Evolutionary conservation across 805 yeast species (phyloP), one percentile per base, ranked within the genome.

Genomic region (Saccharomycopsis oosterbeekiorum): DNA sequence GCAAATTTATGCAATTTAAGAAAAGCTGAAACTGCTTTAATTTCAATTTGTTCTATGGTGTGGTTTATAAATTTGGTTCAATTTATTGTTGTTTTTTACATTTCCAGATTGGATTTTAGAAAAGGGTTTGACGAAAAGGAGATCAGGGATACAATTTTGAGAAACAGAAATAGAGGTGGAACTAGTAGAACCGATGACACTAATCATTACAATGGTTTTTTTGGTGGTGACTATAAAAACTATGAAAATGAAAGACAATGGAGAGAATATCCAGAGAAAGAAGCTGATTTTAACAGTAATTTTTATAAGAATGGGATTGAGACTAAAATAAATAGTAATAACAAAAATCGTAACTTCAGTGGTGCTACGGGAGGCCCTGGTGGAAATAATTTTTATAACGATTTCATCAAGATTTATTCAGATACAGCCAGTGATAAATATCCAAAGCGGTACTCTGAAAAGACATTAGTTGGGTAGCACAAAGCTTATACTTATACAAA

Each of bases 51-150:
- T 1, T 71, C 75, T 9, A 71, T 76, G 40, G 55, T 75, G 14
- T 77, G 80, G 80, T 60, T 75, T 14, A 66, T 70, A 19, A 74
- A 72, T 56, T 64, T 75, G 60, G 73, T 74, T 8, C 72, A 73
- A 70, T 76, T 75, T 62, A 60, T 74, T 9, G 75, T 80, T 19
- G 73, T 78, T 1, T 65, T 73, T 34, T 75, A 75, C 66, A 75
- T 77, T 12, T 71, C 77, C 3, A 64, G 74, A 37, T 64, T 76
- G 63, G 67, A 70, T 17, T 58, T 61, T n/a, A 55, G 53, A 47
- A 47, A 47, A 47, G 53, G 53, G 4, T 47, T 47, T 47, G 53
- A 47, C 10, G 53, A 47, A 47, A 47, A 47, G 9, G 53, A 47
- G 14, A 47, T 47, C 4, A 47, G 53, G 21, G 53, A 47, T 24